phyloP scores from a whole-genome alignment of 2,329 filamentous ascomycete genomes.

The Claviceps pazoutovae region DNA sequence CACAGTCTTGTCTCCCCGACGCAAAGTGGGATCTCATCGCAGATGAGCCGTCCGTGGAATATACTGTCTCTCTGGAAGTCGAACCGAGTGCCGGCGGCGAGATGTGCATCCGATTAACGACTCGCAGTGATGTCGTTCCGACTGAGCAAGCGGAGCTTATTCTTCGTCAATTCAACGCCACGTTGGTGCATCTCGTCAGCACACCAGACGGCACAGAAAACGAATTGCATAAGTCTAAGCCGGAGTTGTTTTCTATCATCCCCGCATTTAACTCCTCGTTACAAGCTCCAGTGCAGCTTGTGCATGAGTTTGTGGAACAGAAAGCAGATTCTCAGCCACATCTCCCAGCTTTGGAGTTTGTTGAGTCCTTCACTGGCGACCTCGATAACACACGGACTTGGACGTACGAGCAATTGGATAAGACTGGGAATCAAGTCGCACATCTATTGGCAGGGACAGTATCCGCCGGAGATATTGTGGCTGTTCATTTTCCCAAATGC shows the following conservation, averaged over 20 bases:
- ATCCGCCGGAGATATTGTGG: constrained; percentile 48
- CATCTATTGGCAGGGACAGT: constrained; percentile 42
- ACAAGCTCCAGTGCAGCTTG: constrained; percentile 39
- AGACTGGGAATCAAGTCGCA: constrained; percentile 58
- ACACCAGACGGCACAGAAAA: constrained; percentile 27
- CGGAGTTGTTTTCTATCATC: constrained; percentile 47
- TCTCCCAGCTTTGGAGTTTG: constrained; percentile 62
- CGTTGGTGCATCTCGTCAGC: constrained; percentile 45
- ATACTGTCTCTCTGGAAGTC: constrained; percentile 68
- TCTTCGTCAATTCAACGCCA: constrained; percentile 55
- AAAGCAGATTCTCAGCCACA: constrained; percentile 42
- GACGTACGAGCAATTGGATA: constrained; percentile 62
- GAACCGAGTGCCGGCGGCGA: constrained; percentile 36
- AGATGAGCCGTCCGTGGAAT: constrained; percentile 61
- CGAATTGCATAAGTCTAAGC: constrained; percentile 19
- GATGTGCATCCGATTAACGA: constrained; percentile 53
- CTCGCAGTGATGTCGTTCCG: constrained; percentile 50
- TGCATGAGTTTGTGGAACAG: constrained; percentile 68
- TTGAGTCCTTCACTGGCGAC: constrained; percentile 36
- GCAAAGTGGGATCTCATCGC: constrained; percentile 44
- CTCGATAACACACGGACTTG: constrained; percentile 40
- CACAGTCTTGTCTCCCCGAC: constrained; percentile 12
- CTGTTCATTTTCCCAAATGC: constrained; percentile 72
- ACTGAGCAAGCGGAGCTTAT: constrained; percentile 51
- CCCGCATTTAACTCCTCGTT: constrained; percentile 47